Evolutionary conservation across 768 basidiomycete species (phyloP), one percentile per base, ranked within the genome.

Genomic region (Dacryopinax primogenitus): DNA sequence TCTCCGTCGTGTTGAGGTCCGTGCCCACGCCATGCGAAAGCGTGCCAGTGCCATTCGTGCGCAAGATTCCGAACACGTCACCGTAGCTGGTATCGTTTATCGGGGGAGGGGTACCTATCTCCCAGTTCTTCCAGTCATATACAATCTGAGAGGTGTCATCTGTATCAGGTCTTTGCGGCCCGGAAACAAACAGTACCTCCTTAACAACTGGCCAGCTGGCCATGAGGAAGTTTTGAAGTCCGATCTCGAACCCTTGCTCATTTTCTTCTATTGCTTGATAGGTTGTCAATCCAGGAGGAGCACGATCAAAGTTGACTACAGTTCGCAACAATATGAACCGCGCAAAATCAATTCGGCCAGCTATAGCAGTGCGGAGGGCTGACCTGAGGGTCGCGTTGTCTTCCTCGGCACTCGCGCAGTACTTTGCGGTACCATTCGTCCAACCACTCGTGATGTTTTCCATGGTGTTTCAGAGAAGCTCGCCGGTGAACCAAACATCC

Each of bases 341-440:
- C 3, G 70, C 61, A 70, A 77, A 78, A 70, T 79, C 78, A 65
- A 76, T 69, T 36, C 71, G 69, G 1, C 73, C 70, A 23, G 72
- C 68, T 44, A 70, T 66, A 26, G 73, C 70, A 9, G 74, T 77
- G 30, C 78, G 73, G 47, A 78, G 62, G 63, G 78, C 74, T 1
- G 74, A 73, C 62, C 73, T 76, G 47, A 79, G 74, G n/a, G 70
- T 72, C 1, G 73, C 78, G 68, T 77, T 78, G 70, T 79, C 78
- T 67, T 80, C 79, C 68, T 79, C 74, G 64, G 73, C 73, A 1
- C 74, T 72, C n/a, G 75, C 72, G 67, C 74, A 76, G 69, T 75
- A 77, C 16, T 51, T 66, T 15, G 66, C 75, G 3, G 67, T 41
- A 13, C 73, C 73, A 36, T 74, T 73, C 26, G 78, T 79, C 69